A percentile compares a stretch with the other conserved stretches of the same genome.
Evolutionary conservation across 1,284 basidiomycete genomes (phyloP).

Genomic region (Heterobasidion annosum): DNA sequence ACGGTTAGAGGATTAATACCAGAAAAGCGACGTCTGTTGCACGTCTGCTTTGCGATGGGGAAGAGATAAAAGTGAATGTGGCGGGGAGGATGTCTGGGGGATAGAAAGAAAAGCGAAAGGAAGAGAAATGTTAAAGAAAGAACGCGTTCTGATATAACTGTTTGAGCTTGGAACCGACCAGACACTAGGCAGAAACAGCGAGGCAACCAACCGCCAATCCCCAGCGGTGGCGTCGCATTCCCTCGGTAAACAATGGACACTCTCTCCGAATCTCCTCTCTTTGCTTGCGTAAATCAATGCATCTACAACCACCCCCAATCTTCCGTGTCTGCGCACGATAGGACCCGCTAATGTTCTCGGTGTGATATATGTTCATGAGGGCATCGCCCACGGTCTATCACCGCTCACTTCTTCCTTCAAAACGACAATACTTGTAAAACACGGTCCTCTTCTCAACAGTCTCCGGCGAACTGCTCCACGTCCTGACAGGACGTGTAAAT

Average conservation of each 20-base stretch:
- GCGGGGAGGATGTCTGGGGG: too few species aligned
- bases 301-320: not conserved
- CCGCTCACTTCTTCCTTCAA: too few species aligned
- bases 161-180: not conserved
- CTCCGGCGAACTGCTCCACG: too few species aligned
- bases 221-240: not conserved
- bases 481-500: too few species aligned
- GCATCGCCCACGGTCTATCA: too few species aligned
- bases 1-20: not conserved
- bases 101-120: constrained; percentile 9
- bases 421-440: too few species aligned
- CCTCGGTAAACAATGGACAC: not conserved
- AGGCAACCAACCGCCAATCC: not conserved
- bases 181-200: not conserved
- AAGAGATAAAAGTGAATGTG: too few species aligned
- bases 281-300: not conserved
- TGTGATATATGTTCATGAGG: too few species aligned
- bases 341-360: too few species aligned
- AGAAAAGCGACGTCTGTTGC: constrained; percentile 4
- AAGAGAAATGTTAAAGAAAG: constrained; percentile 10
- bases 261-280: not conserved
- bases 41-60: too few species aligned
- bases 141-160: constrained; percentile 11
- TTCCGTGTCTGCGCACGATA: not conserved
- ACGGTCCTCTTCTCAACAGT: too few species aligned